A percentile compares a stretch with the other conserved stretches of the same genome.
Conservation (phyloP, 441 rosid genomes). For the Biscutella laevigata region DNA sequence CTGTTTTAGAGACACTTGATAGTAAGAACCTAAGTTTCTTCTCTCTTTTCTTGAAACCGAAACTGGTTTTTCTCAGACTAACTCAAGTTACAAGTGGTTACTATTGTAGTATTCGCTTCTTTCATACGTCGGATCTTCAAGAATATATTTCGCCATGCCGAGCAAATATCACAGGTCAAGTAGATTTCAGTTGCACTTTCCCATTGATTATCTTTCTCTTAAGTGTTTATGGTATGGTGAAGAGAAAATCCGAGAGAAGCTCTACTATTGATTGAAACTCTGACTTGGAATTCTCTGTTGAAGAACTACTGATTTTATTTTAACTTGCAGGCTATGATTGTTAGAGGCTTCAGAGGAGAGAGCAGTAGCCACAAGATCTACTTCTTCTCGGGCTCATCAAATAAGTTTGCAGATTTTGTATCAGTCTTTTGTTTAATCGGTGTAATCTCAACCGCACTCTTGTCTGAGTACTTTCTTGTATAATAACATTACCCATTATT, state of each 20-base stretch:
- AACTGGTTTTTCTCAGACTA: background rate
- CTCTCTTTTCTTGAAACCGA: background rate
- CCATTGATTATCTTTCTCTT: background rate
- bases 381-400: conserved; percentile 45
- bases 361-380: conserved; percentile 60
- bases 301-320: background rate
- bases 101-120: conserved; percentile 62
- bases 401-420: conserved; percentile 46
- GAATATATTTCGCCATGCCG: conserved; percentile 79
- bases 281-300: background rate
- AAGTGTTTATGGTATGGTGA: background rate
- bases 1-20: conserved; percentile 71
- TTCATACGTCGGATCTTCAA: conserved; percentile 78
- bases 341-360: conserved; percentile 85
- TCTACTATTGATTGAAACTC: background rate
- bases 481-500: conserved; percentile 18
- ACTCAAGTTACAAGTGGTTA: conserved; percentile 1
- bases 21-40: conserved; percentile 34
- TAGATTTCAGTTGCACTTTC: background rate
- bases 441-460: conserved; percentile 49
- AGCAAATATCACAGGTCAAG: conserved; percentile 86
- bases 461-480: conserved; percentile 49
- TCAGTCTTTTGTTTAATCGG: conserved; percentile 54
- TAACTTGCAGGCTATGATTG: conserved; percentile 76
- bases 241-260: background rate